Evolutionary conservation across 2,329 filamentous ascomycete genomes (phyloP), one percentile per base, ranked within the genome.

Genomic region (Boeremia exigua): DNA sequence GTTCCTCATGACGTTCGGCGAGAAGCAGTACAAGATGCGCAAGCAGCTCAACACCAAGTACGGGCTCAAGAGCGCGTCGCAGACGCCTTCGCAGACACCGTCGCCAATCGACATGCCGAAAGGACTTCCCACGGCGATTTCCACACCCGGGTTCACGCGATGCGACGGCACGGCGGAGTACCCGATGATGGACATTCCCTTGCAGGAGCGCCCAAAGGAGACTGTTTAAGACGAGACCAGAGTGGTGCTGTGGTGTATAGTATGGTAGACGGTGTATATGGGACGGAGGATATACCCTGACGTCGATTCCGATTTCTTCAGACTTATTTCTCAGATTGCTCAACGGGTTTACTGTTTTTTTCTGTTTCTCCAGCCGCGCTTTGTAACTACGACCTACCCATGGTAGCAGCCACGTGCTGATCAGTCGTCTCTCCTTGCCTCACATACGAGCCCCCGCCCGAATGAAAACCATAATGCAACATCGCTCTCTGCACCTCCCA

Each of bases 41-140:
- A 73, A 68, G 11, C 69, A 74, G 15, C 59, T 79, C 33, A 71
- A 78, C 40, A 79, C 76, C 0, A 69, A 74, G 14, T 79, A 72
- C 61, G 77, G 78, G 0, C 59, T 79, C 3, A 72, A 76, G 56
- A 56, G 53, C 25, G 51, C 55, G 9, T 46, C 51, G 17, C 64
- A 65, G 47, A 60, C 51, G 10, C 47, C 49, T 17, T 48, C 40
- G 1, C 25, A 19, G 2, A 47, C 17, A 7, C 15, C 17, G 4
- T 37, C 43, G 6, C 32, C 47, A 23, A 46, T 23, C 39, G 4
- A 34, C 34, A 17, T 42, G 29, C 4, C 40, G 23, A 23, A 23
- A 23, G 19, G 19, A 2, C 19, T 23, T 2, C 19, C 19, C 0
- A 48, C 25, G 8, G 44, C 44, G 3, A 19, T 32, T 27, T 33